phyloP scores from a whole-genome alignment of 106 monocot genomes.

The Cymbidium sinense region DNA sequence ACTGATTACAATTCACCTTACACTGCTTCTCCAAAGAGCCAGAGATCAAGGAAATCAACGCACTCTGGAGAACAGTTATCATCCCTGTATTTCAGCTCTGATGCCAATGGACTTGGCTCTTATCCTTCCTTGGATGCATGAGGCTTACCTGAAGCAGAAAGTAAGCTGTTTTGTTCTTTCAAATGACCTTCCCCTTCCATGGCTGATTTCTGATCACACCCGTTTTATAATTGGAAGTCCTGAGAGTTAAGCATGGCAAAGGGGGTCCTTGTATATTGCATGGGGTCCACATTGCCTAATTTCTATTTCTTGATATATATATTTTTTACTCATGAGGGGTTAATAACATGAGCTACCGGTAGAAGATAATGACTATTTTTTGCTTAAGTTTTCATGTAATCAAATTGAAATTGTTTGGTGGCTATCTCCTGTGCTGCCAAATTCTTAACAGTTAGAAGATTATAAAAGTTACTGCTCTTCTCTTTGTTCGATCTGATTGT shows the following conservation, averaged over 20 bases:
- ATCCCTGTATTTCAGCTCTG: constrained; percentile 25
- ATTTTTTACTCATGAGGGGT: too few species aligned
- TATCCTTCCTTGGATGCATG: constrained; percentile 20
- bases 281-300: background rate
- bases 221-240: background rate
- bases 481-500: too few species aligned
- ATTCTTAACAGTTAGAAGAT: too few species aligned
- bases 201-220: background rate
- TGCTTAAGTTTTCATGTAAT: too few species aligned
- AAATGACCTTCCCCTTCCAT: background rate
- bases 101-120: constrained; percentile 47
- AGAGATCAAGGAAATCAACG: constrained; percentile 42
- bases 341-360: too few species aligned
- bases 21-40: constrained; percentile 46
- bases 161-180: background rate
- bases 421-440: too few species aligned
- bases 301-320: too few species aligned
- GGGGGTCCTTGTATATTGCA: background rate
- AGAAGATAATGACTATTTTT: too few species aligned
- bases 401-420: too few species aligned
- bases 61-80: constrained; percentile 79
- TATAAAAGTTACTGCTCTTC: too few species aligned
- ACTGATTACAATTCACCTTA: constrained; percentile 32
- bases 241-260: background rate
- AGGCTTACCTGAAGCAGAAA: background rate